Conservation (phyloP, 1,139 yeast species). For the Magnusiomyces suaveolens region DNA sequence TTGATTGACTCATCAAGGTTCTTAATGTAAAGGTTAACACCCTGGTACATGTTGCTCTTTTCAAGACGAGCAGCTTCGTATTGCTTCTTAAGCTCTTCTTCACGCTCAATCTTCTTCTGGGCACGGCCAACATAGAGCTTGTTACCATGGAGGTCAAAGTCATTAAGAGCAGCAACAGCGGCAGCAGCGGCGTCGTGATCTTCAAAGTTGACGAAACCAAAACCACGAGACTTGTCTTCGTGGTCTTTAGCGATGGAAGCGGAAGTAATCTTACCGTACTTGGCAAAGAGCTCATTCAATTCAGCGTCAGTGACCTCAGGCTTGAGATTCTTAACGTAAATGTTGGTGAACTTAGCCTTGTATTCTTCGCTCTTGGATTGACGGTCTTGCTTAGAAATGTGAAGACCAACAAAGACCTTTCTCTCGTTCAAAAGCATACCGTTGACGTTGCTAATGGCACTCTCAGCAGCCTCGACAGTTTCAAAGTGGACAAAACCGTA, state of each 20-base stretch:
- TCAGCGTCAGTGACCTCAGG: constrained; percentile 59
- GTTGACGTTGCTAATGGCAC: constrained; percentile 94
- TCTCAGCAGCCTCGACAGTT: constrained; percentile 83
- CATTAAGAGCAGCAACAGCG: constrained; percentile 91
- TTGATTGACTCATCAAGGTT: constrained; percentile 90
- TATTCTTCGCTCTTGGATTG: constrained; percentile 86
- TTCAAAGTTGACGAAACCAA: constrained; percentile 90
- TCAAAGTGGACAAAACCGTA: constrained; percentile 98
- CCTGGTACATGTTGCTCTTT: constrained; percentile 90
- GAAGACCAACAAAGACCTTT: constrained; percentile 94
- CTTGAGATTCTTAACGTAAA: constrained; percentile 85
- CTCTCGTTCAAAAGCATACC: constrained; percentile 98
- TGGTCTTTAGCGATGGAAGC: constrained; percentile 71
- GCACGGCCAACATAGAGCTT: constrained; percentile 95
- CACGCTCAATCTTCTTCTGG: constrained; percentile 97
- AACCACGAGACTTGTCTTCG: constrained; percentile 89
- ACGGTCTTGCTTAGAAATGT: constrained; percentile 88
- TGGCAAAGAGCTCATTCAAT: constrained; percentile 61
- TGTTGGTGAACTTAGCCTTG: constrained; percentile 90
- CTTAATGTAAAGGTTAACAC: constrained; percentile 93
- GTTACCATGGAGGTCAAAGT: constrained; percentile 75
- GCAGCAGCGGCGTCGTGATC: constrained; percentile 77
- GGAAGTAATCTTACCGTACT: constrained; percentile 77
- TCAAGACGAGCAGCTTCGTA: constrained; percentile 90
- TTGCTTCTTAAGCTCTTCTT: constrained; percentile 92